A percentile compares a stretch with the other conserved stretches of the same genome.
phyloP scores from a whole-genome alignment of 805 yeast genomes.

The Candida pseudofarinosa region DNA sequence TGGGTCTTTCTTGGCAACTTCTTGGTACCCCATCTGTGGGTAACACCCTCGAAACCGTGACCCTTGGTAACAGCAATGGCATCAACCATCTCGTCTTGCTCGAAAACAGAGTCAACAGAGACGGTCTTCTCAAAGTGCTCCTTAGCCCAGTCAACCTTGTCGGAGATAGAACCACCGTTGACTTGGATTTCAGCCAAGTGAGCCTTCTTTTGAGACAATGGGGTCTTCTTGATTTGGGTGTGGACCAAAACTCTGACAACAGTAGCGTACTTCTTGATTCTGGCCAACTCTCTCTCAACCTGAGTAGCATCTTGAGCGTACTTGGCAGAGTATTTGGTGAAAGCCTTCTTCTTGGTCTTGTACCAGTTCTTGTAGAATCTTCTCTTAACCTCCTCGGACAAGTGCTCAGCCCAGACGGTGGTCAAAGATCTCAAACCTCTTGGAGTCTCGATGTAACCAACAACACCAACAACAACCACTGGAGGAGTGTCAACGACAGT shows the following conservation, averaged over 20 bases:
- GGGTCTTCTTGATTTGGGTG: slow-evolving; percentile 99
- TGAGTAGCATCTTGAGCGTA: slow-evolving; percentile 88
- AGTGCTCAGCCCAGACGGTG: slow-evolving; percentile 99
- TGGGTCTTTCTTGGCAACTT: slow-evolving; percentile 99
- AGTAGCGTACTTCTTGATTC: slow-evolving; percentile 96
- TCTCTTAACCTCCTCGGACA: slow-evolving; percentile 98
- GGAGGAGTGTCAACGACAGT: slow-evolving; percentile 99
- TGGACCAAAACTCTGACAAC: slow-evolving; percentile 99
- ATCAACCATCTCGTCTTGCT: slow-evolving; percentile 98
- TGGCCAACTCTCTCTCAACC: slow-evolving; percentile 93
- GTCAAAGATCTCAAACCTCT: slow-evolving; percentile 99
- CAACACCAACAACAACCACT: slow-evolving; percentile 98
- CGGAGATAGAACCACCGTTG: slow-evolving; percentile 98
- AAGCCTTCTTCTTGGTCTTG: slow-evolving; percentile 99
- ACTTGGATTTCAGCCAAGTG: slow-evolving; percentile 99
- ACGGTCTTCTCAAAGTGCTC: slow-evolving; percentile 99
- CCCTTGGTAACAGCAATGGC: slow-evolving; percentile 99
- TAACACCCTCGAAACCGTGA: slow-evolving; percentile 99
- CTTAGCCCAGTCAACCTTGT: slow-evolving; percentile 97
- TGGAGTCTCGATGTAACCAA: slow-evolving; percentile 99
- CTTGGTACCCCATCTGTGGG: slow-evolving; percentile 99
- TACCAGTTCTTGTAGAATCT: slow-evolving; percentile 99
- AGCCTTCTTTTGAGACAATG: slow-evolving; percentile 98
- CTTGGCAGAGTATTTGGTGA: slow-evolving; percentile 99
- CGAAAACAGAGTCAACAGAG: slow-evolving; percentile 91